Evolutionary conservation across 2,329 filamentous ascomycete genomes (phyloP).

Genomic region (Epichloe typhina): DNA sequence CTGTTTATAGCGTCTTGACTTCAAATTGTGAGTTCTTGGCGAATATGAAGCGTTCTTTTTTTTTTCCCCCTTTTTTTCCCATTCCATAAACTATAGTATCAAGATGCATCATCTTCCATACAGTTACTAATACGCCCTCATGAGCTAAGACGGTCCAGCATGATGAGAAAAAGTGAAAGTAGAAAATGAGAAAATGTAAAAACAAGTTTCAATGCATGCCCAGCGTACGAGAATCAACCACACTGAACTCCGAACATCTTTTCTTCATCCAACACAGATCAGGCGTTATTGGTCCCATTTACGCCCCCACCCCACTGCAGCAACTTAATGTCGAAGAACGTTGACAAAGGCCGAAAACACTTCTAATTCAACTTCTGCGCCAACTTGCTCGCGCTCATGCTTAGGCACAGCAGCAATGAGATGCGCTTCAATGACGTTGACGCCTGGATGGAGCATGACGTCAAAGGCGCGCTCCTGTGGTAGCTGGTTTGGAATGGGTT

Average conservation of each 20-base stretch:
- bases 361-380: conserved; percentile 61
- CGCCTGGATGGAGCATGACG: conserved; percentile 52
- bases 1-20: background rate
- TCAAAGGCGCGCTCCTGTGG: conserved; percentile 60
- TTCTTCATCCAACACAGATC: background rate
- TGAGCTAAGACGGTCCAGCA: background rate
- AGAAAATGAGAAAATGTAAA: background rate
- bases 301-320: background rate
- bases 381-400: conserved; percentile 41
- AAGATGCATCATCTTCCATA: background rate
- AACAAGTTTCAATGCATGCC: background rate
- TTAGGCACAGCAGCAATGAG: conserved; percentile 57
- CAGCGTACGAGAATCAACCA: background rate
- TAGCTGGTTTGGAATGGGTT: conserved; percentile 42
- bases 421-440: conserved; percentile 69
- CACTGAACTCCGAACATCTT: background rate
- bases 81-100: background rate
- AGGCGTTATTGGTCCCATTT: background rate
- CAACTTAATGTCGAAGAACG: conserved; percentile 33
- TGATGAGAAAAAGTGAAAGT: background rate
- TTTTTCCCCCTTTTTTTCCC: background rate
- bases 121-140: background rate
- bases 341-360: conserved; percentile 65
- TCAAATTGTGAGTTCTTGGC: background rate
- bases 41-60: background rate